These are phyloP conservation scores for Tolypocladium cylindrosporum DNA, from an alignment of 2,329 filamentous ascomycete species.

Conservation along the genomic window DNA sequence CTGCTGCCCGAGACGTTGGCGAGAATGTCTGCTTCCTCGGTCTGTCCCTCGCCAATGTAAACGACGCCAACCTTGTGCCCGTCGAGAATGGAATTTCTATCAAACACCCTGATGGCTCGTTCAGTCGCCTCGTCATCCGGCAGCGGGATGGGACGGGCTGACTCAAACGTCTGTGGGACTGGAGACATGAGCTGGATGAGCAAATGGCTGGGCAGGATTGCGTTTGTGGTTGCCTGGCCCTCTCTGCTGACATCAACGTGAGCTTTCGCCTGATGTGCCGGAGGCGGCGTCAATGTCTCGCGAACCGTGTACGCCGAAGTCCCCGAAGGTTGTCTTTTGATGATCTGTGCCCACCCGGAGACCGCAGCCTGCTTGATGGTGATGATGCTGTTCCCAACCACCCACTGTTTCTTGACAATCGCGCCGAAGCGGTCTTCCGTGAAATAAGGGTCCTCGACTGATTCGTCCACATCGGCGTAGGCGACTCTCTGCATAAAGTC, in stretches of 20 bases:
- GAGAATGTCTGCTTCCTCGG: conserved; percentile 71
- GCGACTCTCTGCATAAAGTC: conserved; percentile 90
- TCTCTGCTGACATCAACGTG: conserved; percentile 39
- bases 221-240: conserved; percentile 43
- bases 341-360: conserved; percentile 60
- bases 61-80: conserved; percentile 93
- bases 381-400: conserved; percentile 64
- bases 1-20: conserved; percentile 77
- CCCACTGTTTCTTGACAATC: conserved; percentile 57
- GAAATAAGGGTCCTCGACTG: conserved; percentile 55
- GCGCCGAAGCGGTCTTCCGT: conserved; percentile 54
- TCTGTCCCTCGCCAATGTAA: conserved; percentile 84
- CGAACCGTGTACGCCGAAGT: conserved; percentile 50
- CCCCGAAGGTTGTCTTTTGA: conserved; percentile 61
- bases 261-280: conserved; percentile 43
- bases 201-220: conserved; percentile 63
- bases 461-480: conserved; percentile 78
- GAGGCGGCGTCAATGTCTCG: conserved; percentile 48
- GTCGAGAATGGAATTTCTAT: conserved; percentile 81
- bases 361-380: conserved; percentile 61
- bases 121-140: conserved; percentile 59
- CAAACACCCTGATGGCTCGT: conserved; percentile 71
- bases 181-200: conserved; percentile 60
- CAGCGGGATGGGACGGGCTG: conserved; percentile 63
- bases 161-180: conserved; percentile 45